Percentiles rank a stretch among this genome's conserved stretches.
phyloP scores from a whole-genome alignment of 176 grass and related monocot genomes.

The Elaeis guineensis region DNA sequence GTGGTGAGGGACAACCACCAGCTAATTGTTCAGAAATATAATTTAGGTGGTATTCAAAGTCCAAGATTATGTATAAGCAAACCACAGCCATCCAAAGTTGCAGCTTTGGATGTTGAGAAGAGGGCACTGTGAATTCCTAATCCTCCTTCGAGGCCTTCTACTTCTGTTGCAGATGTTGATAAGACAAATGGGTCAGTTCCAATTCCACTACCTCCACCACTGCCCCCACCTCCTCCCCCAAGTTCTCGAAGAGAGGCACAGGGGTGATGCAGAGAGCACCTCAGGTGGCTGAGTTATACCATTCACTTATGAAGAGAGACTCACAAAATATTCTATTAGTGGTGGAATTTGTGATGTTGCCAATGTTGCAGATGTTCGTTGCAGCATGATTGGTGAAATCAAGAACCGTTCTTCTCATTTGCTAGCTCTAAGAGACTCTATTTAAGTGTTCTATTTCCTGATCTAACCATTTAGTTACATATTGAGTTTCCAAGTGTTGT shows the following conservation, averaged over 20 bases:
- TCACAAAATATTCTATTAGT: constrained; percentile 65
- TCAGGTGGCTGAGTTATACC: constrained; percentile 93
- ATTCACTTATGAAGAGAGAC: constrained; percentile 98
- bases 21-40: constrained; percentile 36
- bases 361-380: constrained; percentile 64
- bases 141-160: constrained; percentile 85
- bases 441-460: background rate
- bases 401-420: constrained; percentile 95
- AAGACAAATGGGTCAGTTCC: constrained; percentile 1
- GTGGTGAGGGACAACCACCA: constrained; percentile 23
- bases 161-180: constrained; percentile 23
- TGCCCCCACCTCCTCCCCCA: constrained; percentile 58
- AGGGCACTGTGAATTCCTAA: constrained; percentile 76
- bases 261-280: constrained; percentile 94
- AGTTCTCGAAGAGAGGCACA: constrained; percentile 49
- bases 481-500: constrained; percentile 5
- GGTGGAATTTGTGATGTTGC: constrained; percentile 63
- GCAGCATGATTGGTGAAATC: constrained; percentile 99
- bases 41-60: constrained; percentile 52
- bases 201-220: constrained; percentile 36
- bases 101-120: constrained; percentile 65
- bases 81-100: constrained; percentile 49
- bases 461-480: background rate
- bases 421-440: constrained; percentile 61
- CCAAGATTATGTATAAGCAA: constrained; percentile 59